Base-by-base conservation (phyloP, 2,329 filamentous ascomycete species). In the Trichoderma pleuroti region DNA sequence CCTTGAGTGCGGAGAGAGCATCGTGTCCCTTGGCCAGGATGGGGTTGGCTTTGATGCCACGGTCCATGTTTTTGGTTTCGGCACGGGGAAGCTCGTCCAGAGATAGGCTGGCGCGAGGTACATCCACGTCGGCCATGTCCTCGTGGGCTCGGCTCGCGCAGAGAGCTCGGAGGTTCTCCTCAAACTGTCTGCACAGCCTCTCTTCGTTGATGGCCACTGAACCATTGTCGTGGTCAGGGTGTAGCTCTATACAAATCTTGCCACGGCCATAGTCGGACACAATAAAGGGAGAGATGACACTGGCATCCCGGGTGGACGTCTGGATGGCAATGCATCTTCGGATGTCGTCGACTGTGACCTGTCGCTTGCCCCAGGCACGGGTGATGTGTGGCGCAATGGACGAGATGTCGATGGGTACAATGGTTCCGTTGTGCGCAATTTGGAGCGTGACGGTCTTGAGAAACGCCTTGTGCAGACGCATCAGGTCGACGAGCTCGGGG, bases 331-430 rank as follows among this genome's bases (percentile, higher is more conserved):
- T 80, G 73, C 90, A 87, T 72, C 87, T 85, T 72, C 88, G 88
- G 61, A 94, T 82, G 75, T 94, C 92, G 52, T 89, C 87, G 0
- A 87, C 81, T 0, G 84, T 86, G 18, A 93, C 90, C 70, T 85
- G 85, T 36, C 91, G 86, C 81, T 92, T 93, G 71, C 91, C 90
- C 92, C 92, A 94, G 46, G 90, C 83, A 73, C 88, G 86, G 14
- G 91, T 87, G 52, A 93, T 84, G 70, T 89, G 85, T 11, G 88
- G 88, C 39, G 87, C 84, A 42, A 94, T 83, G 34, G 84, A 82
- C 42, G 85, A 83, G 57, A 93, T 79, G 75, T 93, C 90, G 28
- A 90, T 87, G 0, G 92, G 90, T 0, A 87, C 84, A 60, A 85
- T 82, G 34, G 83, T 81, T 71, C 90, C 90, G 78, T 91, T 88